Evolutionary conservation across 139 green algal species (phyloP).

Genomic region (Tetradesmus obliquus): DNA sequence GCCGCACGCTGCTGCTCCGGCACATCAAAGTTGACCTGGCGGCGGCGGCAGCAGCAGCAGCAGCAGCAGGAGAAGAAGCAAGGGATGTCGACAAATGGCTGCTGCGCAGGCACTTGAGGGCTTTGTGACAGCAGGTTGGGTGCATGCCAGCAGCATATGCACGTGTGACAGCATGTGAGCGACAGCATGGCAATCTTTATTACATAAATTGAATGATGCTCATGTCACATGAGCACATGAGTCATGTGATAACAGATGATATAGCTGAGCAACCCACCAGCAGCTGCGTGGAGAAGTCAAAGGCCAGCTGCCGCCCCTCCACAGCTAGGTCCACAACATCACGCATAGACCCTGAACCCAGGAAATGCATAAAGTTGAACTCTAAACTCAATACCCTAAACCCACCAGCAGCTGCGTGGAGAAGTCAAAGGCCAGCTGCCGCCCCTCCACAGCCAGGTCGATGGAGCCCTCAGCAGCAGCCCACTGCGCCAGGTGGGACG

Average conservation of each 20-base stretch:
- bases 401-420: not conserved
- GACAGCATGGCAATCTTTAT: not conserved
- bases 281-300: not conserved
- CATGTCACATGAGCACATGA: too few relatives aligned
- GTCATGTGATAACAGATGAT: not conserved
- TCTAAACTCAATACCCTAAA: not conserved
- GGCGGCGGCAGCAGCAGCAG: not conserved
- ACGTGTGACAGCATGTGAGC: not conserved
- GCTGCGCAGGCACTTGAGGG: too few relatives aligned
- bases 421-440: not conserved
- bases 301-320: not conserved
- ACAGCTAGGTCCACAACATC: not conserved
- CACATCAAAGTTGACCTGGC: not conserved
- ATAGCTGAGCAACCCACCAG: not conserved
- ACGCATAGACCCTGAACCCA: too few relatives aligned
- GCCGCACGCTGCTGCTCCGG: not conserved
- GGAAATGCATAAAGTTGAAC: too few relatives aligned
- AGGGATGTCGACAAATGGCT: too few relatives aligned
- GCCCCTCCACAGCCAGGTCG: not conserved
- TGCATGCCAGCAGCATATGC: not conserved
- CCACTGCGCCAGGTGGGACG: not conserved
- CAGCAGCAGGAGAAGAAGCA: not conserved
- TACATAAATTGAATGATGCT: not conserved
- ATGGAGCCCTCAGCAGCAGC: not conserved
- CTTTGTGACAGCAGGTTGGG: too few relatives aligned